Evolutionary conservation across 768 basidiomycete species (phyloP), one percentile per base, ranked within the genome.

Genomic region (Clavaria fumosa): DNA sequence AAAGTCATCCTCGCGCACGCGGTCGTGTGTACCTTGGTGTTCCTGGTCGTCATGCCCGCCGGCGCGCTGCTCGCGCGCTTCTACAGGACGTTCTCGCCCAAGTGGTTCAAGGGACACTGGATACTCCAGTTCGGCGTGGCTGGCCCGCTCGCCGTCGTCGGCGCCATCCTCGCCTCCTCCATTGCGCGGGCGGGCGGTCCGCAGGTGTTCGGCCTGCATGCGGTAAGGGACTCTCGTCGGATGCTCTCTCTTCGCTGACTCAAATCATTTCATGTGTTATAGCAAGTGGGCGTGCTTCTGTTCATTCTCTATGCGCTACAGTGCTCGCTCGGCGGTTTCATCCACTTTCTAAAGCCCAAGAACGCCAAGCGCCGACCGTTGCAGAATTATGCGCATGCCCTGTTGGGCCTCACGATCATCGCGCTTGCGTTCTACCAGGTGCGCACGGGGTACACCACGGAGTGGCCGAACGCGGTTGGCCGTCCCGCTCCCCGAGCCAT

Each of bases 341-440:
- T 74, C 40, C 73, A 75, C 44, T 70, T 55, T 45, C 45, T 70
- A 40, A 73, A 75, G 49, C 61, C 62, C 23, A 57, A 55, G 14
- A 42, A 52, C 24, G 36, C 47, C 4, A 45, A 43, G 0, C 45
- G 54, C 20, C 66, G 67, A 20, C 74, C 66, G 5, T 50, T 60
- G 31, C 73, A 66, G 43, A 75, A 78, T 48, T 76, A 72, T 49
- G 21, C 65, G 19, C 75, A 78, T 46, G 73, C 69, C 9, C 40
- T 70, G 10, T 38, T 75, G 1, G 76, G 75, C 0, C 47, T 76
- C 21, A 33, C 58, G 7, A 63, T 69, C 34, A 62, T 77, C 37
- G 66, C 48, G 5, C 53, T 72, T 7, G 59, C 69, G 18, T 54
- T 68, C 31, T 70, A 62, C 43, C 68, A 73, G 50, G 67, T 68